Base-by-base conservation (phyloP, 1,139 yeast species). In the Hanseniaspora uvarum region DNA sequence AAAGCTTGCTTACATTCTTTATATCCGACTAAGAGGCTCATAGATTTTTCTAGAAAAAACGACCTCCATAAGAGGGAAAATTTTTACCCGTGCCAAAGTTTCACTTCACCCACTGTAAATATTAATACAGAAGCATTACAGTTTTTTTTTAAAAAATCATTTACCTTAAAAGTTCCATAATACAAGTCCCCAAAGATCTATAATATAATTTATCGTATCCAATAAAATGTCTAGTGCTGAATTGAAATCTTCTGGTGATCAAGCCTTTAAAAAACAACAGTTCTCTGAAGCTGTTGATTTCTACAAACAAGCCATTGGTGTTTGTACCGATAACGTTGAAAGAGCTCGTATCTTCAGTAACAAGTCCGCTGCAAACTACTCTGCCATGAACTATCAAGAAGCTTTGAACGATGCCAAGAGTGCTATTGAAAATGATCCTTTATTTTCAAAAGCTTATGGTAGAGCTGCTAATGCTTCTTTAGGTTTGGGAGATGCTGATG, bases 361-460 rank as follows among this genome's bases (percentile, higher is more conserved):
- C 72, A 81, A 97, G 68, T 88, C 96, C n/a, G 98, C 95, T 11
- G 78, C 87, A 55, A 83, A 83, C 63, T 85, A 96, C 3, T 86
- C 96, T 14, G 70, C 83, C 70, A 82, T 82, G 65, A 71, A 87
- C 61, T 92, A 81, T 64, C 69, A 70, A 36, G 72, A 81, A 58
- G 97, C 97, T 2, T 73, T 87, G 57, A 72, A 75, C 55, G 97
- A 92, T 68, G 97, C 97, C 26, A 72, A 85, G 58, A 79, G 83
- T 64, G 84, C 95, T 70, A 81, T 85, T 53, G 76, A 78, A 63
- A 80, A 87, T 70, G 87, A 86, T 60, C 81, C 86, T 23, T 59
- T 79, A 3, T 92, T 97, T 96, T 88, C 96, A 21, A 92, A 92
- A 70, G 98, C 97, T 49, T 86, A 84, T 74, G 84, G 82, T 64